Conservation (phyloP, 345 rosid genomes). For the Gossypium raimondii region DNA sequence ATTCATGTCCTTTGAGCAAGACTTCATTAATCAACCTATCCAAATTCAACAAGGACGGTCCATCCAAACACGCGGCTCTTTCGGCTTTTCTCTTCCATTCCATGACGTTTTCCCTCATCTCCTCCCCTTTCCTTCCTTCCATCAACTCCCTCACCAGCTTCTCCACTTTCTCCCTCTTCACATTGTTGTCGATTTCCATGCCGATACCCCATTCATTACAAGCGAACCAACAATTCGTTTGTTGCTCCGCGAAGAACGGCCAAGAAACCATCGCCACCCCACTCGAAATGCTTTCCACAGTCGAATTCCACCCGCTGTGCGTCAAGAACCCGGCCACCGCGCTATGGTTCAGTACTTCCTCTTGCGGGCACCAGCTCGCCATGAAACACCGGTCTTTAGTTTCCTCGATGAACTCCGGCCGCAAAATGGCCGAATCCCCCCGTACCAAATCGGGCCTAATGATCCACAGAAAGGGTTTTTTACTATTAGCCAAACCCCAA, state of each 20-base stretch:
- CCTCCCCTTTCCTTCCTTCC: background rate
- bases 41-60: background rate
- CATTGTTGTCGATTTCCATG: background rate
- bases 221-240: background rate
- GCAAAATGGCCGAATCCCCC: conserved; percentile 12
- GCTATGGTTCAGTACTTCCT: background rate
- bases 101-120: background rate
- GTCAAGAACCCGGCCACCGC: background rate
- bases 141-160: background rate
- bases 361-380: background rate
- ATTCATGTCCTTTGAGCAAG: background rate
- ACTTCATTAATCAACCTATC: background rate
- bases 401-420: conserved; percentile 15
- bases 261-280: background rate
- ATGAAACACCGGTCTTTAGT: background rate
- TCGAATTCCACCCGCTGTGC: conserved; percentile 6
- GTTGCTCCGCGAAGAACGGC: background rate
- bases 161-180: background rate
- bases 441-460: conserved; percentile 27
- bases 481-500: conserved; percentile 30
- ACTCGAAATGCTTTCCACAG: background rate
- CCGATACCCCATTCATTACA: background rate
- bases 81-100: background rate
- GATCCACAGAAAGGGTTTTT: conserved; percentile 24
- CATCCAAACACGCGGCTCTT: background rate